phyloP scores from a whole-genome alignment of 139 green algal genomes.

The Edaphochlamys debaryana region DNA sequence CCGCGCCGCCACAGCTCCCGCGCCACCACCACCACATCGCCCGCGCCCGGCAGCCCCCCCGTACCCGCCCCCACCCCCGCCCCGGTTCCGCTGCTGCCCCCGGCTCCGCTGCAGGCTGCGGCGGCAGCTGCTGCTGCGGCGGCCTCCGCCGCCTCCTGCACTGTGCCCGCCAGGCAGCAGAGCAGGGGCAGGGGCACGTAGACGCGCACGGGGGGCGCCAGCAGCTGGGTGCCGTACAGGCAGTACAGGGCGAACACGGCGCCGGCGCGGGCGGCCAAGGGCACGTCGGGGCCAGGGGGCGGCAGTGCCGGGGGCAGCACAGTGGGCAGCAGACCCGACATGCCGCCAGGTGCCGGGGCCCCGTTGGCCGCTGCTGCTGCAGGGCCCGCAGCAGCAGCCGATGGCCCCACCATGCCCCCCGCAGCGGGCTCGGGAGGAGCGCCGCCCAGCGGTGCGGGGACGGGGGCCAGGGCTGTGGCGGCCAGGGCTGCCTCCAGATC shows the following conservation, averaged over 20 bases:
- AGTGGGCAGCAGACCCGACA: too few species aligned
- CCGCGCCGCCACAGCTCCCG: slow-evolving; percentile 10
- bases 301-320: slow-evolving; percentile 1
- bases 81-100: too few species aligned
- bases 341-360: too few species aligned
- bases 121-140: too few species aligned
- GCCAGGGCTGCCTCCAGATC: too few species aligned
- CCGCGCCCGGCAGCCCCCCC: not conserved
- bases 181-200: slow-evolving; percentile 40
- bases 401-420: too few species aligned
- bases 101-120: too few species aligned
- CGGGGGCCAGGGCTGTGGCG: too few species aligned
- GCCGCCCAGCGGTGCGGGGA: too few species aligned
- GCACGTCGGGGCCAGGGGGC: slow-evolving; percentile 14
- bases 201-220: not conserved
- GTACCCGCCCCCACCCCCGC: not conserved
- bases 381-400: not conserved
- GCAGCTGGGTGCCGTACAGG: slow-evolving; percentile 31
- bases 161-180: not conserved
- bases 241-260: slow-evolving; percentile 31
- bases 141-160: slow-evolving; percentile 15
- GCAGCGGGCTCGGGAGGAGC: too few species aligned
- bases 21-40: too few species aligned
- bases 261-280: slow-evolving; percentile 7
- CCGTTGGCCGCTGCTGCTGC: not conserved